Conservation (phyloP, 1,139 yeast genomes). For the Maudiozyma humilis region DNA sequence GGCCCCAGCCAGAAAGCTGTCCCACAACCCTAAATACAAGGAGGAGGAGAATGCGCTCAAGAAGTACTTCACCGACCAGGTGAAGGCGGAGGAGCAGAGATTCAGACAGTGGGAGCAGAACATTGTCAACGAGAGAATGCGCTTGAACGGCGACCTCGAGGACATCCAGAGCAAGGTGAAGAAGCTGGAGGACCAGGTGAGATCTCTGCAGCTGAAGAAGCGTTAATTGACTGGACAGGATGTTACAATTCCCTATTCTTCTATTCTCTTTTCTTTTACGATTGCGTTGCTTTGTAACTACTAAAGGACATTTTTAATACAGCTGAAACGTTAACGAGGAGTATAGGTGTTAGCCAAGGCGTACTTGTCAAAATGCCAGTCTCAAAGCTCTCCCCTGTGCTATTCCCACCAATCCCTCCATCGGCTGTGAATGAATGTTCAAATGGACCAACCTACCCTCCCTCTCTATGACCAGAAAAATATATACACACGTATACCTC, state of each 20-base stretch:
- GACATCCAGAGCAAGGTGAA: slow-evolving; percentile 72
- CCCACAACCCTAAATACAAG: slow-evolving; percentile 83
- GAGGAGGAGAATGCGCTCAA: slow-evolving; percentile 94
- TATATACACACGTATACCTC: neutral
- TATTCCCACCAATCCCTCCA: too few species aligned
- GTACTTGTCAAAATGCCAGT: too few species aligned
- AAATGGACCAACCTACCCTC: neutral
- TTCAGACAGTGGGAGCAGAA: slow-evolving; percentile 98
- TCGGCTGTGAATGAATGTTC: too few species aligned
- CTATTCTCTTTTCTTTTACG: too few species aligned
- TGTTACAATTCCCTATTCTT: too few species aligned
- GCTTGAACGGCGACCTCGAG: slow-evolving; percentile 88
- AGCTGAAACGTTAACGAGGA: too few species aligned
- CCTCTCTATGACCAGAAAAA: too few species aligned
- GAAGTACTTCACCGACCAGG: slow-evolving; percentile 95
- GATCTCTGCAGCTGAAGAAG: slow-evolving; percentile 51
- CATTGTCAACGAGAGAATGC: slow-evolving; percentile 87
- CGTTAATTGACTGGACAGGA: slow-evolving; percentile 17
- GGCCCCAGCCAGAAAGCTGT: slow-evolving; percentile 35
- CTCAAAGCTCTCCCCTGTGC: too few species aligned
- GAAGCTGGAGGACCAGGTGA: slow-evolving; percentile 64
- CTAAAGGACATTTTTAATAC: too few species aligned
- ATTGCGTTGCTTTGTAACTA: too few species aligned
- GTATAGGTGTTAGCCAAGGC: too few species aligned
- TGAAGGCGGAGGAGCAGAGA: slow-evolving; percentile 91